phyloP scores from a whole-genome alignment of 140 eudicot genomes.

The Anethum foeniculum region DNA sequence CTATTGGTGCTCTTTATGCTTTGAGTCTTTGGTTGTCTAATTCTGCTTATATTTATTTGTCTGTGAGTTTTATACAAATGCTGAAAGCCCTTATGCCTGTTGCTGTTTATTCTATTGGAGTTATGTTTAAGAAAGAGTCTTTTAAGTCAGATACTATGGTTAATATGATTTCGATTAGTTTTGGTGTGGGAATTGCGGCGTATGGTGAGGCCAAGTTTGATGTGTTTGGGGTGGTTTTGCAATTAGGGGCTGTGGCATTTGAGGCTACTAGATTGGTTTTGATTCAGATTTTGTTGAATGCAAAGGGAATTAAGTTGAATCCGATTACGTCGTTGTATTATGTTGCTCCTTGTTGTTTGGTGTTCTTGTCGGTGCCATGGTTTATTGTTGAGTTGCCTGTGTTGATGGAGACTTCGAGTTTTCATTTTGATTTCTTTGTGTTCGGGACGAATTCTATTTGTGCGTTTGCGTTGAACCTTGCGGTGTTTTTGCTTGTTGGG shows the following conservation, averaged over 20 bases:
- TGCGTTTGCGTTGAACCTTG: slow-evolving; percentile 62
- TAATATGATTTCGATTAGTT: slow-evolving; percentile 46
- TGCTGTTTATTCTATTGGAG: slow-evolving; percentile 55
- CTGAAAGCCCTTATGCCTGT: slow-evolving; percentile 66
- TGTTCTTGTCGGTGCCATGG: slow-evolving; percentile 49
- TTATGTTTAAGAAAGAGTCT: slow-evolving; percentile 39
- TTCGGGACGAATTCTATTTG: slow-evolving; percentile 62
- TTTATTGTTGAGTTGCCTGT: slow-evolving; percentile 47
- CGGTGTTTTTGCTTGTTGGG: slow-evolving; percentile 62
- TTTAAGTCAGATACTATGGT: slow-evolving; percentile 42
- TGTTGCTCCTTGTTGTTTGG: slow-evolving; percentile 66
- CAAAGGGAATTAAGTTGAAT: slow-evolving; percentile 49
- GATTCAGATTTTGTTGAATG: slow-evolving; percentile 57
- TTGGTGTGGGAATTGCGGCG: slow-evolving; percentile 55
- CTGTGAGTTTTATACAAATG: slow-evolving; percentile 62
- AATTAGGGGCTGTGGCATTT: slow-evolving; percentile 57
- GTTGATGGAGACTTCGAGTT: slow-evolving; percentile 51
- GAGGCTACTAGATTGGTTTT: slow-evolving; percentile 59
- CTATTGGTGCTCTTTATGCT: slow-evolving; percentile 49
- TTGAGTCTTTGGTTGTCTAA: slow-evolving; percentile 53
- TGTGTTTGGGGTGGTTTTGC: slow-evolving; percentile 44
- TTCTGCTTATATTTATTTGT: slow-evolving; percentile 51
- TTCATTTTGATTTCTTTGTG: slow-evolving; percentile 46
- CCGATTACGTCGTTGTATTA: slow-evolving; percentile 54
- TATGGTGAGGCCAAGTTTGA: slow-evolving; percentile 58